Conservation (phyloP, 208 protist genomes). For the Balamuthia mandrillaris region DNA sequence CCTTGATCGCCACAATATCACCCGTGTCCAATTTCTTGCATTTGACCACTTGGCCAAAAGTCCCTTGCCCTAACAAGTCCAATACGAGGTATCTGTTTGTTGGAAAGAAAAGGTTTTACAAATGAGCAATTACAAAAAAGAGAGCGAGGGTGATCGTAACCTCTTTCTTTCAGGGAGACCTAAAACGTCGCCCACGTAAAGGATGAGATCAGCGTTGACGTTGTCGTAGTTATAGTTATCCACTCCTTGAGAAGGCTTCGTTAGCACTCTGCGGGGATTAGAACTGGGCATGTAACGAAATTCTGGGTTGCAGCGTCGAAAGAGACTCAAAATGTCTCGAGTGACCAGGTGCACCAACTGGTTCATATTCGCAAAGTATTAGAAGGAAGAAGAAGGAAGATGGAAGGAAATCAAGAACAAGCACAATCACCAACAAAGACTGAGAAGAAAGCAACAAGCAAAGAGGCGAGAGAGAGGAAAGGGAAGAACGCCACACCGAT, state of each 20-base stretch:
- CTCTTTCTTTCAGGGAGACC: neutral
- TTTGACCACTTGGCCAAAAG: conserved; percentile 41
- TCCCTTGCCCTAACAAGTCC: conserved; percentile 40
- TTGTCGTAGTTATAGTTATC: conserved; percentile 34
- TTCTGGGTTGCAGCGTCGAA: conserved; percentile 22
- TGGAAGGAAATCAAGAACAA: no score
- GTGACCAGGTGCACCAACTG: neutral
- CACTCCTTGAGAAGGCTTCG: neutral
- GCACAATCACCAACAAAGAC: neutral
- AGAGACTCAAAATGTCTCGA: neutral
- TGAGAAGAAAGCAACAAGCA: no score
- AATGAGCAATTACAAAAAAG: no score
- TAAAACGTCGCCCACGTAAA: conserved; percentile 21
- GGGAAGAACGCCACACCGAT: no score
- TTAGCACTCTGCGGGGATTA: conserved; percentile 11
- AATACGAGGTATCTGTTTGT: conserved; percentile 14
- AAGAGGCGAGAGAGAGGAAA: no score
- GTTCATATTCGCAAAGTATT: no score
- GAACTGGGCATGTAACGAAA: neutral
- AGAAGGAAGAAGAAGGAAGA: neutral
- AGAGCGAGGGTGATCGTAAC: neutral
- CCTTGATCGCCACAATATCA: conserved; percentile 77
- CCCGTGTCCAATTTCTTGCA: conserved; percentile 10
- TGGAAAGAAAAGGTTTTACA: no score
- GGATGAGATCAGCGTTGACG: conserved; percentile 14